These are phyloP conservation scores for Lojkania enalia DNA, from an alignment of 2,329 filamentous ascomycete genomes.

Conservation along the genomic window DNA sequence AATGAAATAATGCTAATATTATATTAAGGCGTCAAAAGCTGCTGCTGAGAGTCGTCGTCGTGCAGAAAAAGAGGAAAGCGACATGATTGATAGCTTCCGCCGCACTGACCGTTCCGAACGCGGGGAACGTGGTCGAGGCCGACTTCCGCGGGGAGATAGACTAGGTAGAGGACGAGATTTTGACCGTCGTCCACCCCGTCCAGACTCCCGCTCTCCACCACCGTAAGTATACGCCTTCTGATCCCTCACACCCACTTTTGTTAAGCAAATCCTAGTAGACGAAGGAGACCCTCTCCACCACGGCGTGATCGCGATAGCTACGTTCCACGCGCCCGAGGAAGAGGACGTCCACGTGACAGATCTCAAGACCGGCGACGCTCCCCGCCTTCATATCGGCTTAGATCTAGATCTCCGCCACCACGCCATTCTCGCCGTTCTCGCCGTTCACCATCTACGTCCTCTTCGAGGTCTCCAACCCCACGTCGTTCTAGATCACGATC, in stretches of 20 bases:
- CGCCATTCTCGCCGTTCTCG: constrained; percentile 5
- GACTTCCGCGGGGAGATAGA: constrained; percentile 46
- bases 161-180: constrained; percentile 56
- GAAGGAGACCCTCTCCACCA: constrained; percentile 52
- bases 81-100: constrained; percentile 68
- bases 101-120: constrained; percentile 61
- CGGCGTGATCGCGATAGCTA: constrained; percentile 61
- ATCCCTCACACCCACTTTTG: constrained; percentile 10
- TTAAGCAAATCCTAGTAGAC: constrained; percentile 44
- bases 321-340: constrained; percentile 54
- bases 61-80: constrained; percentile 65
- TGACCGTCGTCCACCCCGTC: constrained; percentile 52
- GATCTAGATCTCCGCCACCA: constrained; percentile 13
- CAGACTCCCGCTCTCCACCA: constrained; percentile 57
- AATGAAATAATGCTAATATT: too few species aligned
- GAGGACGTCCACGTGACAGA: constrained; percentile 38
- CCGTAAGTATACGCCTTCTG: constrained; percentile 24
- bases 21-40: constrained; percentile 72
- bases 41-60: constrained; percentile 69
- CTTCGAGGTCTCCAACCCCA: constrained; percentile 29
- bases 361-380: constrained; percentile 33
- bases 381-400: constrained; percentile 11
- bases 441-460: background rate
- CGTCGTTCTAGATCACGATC: constrained; percentile 48
- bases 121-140: constrained; percentile 36